phyloP scores from a whole-genome alignment of 139 green algal genomes.

The Bryopsis sp. region DNA sequence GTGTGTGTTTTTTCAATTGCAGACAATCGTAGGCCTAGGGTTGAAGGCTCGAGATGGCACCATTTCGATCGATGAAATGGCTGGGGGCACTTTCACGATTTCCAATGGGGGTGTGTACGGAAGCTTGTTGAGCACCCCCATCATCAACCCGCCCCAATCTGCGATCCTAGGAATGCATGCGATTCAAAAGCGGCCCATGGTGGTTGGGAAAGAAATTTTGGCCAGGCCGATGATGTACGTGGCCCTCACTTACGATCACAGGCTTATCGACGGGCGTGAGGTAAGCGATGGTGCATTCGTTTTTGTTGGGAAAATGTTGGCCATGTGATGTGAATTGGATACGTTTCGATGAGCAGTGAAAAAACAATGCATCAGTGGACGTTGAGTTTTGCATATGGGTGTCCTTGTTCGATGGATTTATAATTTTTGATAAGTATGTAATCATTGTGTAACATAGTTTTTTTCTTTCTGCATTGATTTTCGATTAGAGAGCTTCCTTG shows the following conservation, averaged over 20 bases:
- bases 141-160: conserved; percentile 97
- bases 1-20: conserved; percentile 17
- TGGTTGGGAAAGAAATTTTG: conserved; percentile 74
- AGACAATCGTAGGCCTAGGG: conserved; percentile 74
- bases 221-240: conserved; percentile 97
- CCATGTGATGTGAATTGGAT: no score
- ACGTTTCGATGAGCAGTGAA: no score
- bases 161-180: conserved; percentile 96
- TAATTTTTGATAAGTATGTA: no score
- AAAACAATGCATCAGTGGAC: no score
- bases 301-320: no score
- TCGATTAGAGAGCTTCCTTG: no score
- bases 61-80: conserved; percentile 97
- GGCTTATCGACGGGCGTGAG: conserved; percentile 89
- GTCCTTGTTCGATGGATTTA: no score
- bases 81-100: conserved; percentile 99
- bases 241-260: conserved; percentile 97
- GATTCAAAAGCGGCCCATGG: conserved; percentile 77
- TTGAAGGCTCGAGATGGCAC: conserved; percentile 91
- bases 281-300: conserved; percentile 21
- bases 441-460: no score
- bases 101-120: conserved; percentile 98
- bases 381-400: no score
- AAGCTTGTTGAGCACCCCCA: conserved; percentile 88
- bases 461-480: no score